Evolutionary conservation across 129 eudicot genomes (phyloP), one percentile per base, ranked within the genome.

Genomic region (Pulicaria dysenterica): DNA sequence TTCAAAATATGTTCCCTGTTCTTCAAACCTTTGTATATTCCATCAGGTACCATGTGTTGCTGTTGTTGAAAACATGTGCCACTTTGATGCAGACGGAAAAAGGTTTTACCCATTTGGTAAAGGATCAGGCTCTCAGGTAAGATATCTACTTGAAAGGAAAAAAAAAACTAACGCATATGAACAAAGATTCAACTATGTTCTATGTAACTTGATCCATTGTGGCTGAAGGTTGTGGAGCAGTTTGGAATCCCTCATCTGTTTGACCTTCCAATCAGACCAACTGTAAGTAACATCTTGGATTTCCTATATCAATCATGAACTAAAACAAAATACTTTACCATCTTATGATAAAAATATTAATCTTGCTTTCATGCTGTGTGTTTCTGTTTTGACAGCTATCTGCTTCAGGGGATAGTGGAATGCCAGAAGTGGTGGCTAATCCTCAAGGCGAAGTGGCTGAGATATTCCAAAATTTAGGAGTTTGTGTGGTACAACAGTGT

Each of bases 51-150:
- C 99, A 39, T 90, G 99, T 78, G 95, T 95, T 47, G 97, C 99
- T 19, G 99, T 95, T 60, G 97, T 95, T 44, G 99, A 95, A 85
- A 95, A 95, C 79, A 95, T 90, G 97, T 95, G 99, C 87, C 99
- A 91, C 77, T 95, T 95, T 79, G 99, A 95, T 81, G 99, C 97
- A 13, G 99, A 95, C 48, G 99, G 99, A 69, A 95, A 95, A 85
- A 88, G 99, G 0, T 88, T 86, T 74, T 95, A 95, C 83, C 99
- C 99, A 36, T 95, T 95, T 85, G 99, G 99, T 75, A 86, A 87
- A 88, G 99, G 99, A 58, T 95, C 99, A 68, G 99, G 99, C 38
- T 77, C 99, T 66, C 96, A 95, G 94, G 99, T 87, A 79, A 85
- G 79, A 76, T 59, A 73, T 43, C 69, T 40, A 24, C 31, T 24